A percentile compares a stretch with the other conserved stretches of the same genome.
Conservation (phyloP, 345 rosid genomes). For the Conringia planisiliqua region DNA sequence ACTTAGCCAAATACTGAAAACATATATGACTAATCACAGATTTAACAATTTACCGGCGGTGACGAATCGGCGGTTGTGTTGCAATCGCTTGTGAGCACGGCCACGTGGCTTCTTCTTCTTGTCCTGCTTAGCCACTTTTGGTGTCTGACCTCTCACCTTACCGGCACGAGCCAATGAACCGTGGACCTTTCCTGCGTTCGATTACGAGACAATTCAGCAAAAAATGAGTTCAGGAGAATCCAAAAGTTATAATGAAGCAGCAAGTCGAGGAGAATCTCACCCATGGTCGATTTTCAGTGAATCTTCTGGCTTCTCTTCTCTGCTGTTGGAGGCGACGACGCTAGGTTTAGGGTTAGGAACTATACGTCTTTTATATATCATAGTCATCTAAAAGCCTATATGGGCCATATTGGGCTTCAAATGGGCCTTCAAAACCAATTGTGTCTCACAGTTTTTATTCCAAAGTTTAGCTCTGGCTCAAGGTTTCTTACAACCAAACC, state of each 20-base stretch:
- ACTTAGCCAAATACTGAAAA: not conserved
- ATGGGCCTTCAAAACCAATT: not conserved
- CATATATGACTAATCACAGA: not conserved
- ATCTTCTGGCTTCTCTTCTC: not conserved
- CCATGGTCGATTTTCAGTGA: not conserved
- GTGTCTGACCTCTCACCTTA: constrained; percentile 17
- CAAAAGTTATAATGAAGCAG: not conserved
- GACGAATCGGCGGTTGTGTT: constrained; percentile 17
- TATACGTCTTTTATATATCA: not conserved
- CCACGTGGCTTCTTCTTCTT: constrained; percentile 17
- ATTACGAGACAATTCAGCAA: not conserved
- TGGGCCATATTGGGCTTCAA: not conserved
- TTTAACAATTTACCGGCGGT: constrained; percentile 12
- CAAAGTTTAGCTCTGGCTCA: not conserved
- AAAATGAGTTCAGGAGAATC: not conserved
- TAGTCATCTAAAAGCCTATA: not conserved
- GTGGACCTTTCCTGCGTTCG: constrained; percentile 3
- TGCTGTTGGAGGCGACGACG: not conserved
- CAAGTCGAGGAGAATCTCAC: not conserved
- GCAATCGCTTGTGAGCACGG: constrained; percentile 13
- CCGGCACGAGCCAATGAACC: constrained; percentile 23
- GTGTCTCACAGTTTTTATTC: not conserved
- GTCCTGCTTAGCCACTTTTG: constrained; percentile 12
- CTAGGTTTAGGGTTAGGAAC: not conserved
- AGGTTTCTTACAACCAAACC: not conserved